Evolutionary conservation across 805 yeast species (phyloP).

Genomic region (Myxozyma neotropica): DNA sequence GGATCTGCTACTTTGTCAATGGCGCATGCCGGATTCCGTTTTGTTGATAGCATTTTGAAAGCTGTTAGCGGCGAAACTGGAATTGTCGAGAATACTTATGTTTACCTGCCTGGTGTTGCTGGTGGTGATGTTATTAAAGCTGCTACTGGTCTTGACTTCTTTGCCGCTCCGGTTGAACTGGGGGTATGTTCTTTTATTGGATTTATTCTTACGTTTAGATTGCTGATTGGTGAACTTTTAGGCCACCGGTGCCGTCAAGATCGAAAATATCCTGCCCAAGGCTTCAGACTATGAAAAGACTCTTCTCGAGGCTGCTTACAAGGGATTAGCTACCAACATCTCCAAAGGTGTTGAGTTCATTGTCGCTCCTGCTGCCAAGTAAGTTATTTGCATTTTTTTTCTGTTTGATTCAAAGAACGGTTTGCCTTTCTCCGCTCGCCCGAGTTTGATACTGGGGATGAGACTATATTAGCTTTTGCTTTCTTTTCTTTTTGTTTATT

Average conservation of each 20-base stretch:
- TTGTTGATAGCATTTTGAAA: conserved; percentile 61
- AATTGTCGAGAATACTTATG: conserved; percentile 33
- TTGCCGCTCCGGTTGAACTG: conserved; percentile 90
- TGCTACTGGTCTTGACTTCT: conserved; percentile 92
- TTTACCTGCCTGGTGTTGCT: conserved; percentile 51
- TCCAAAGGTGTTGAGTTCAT: conserved; percentile 91
- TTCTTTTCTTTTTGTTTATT: no score
- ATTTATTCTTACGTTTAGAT: not conserved
- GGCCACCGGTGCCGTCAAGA: conserved; percentile 66
- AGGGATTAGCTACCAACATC: conserved; percentile 85
- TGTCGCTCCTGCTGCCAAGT: conserved; percentile 39
- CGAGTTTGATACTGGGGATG: no score
- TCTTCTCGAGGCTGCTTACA: conserved; percentile 78
- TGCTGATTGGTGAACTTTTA: not conserved
- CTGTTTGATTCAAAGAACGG: not conserved
- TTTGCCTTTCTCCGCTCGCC: no score
- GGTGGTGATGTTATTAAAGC: conserved; percentile 64
- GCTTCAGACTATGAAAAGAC: conserved; percentile 79
- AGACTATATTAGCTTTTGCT: no score
- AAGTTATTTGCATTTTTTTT: conserved; percentile 4
- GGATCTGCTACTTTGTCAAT: conserved; percentile 95
- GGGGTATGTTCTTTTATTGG: conserved; percentile 59
- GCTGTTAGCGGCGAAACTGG: conserved; percentile 28
- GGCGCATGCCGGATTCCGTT: conserved; percentile 91
- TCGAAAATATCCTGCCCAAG: conserved; percentile 63